Evolutionary conservation across 1,139 yeast species (phyloP), one percentile per base, ranked within the genome.

Genomic region (Pichia sp.): DNA sequence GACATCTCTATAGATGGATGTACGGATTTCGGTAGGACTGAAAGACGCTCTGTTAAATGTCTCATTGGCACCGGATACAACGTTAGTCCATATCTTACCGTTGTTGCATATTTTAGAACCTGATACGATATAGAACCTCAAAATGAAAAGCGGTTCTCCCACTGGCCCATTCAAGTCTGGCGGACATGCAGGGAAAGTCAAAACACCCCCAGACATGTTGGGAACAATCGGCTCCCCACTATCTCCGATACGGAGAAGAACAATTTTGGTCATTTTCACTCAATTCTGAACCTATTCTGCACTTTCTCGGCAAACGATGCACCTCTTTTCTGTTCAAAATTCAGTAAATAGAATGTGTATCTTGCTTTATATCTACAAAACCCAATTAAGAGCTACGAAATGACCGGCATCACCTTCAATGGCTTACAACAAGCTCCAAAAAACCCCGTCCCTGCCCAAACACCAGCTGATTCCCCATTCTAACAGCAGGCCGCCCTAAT

Each of bases 1-100:
- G 51, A 81, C 75, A 67, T 90, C 95, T 66, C 77, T 66, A 66
- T 80, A 80, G 70, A 87, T 81, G 3, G 80, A 74, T 30, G 78
- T 70, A 16, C 71, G 72, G 30, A 82, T 70, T 49, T 80, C 75
- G 53, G 70, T 69, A 51, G 78, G 73, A 59, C 77, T 74, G 68
- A 80, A 87, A 54, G 71, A 73, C 50, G 75, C 66, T 59, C 97
- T 77, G 29, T 79, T 76, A 64, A 87, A 92, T 19, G 59, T 60
- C 8, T 66, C 63, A 4, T 66, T 64, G 11, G 63, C 60, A 11
- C 64, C 62, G 3, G 75, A 75, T 0, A 96, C 95, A n/a, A 84
- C 79, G 70, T 92, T 92, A 54, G 88, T 83, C 79, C 83, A 81
- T 42, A 93, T 74, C 4, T 76, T 71, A 5, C 95, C 97, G 42